Base-by-base conservation (phyloP, 805 yeast species). In the Phaffomyces antillensis region DNA sequence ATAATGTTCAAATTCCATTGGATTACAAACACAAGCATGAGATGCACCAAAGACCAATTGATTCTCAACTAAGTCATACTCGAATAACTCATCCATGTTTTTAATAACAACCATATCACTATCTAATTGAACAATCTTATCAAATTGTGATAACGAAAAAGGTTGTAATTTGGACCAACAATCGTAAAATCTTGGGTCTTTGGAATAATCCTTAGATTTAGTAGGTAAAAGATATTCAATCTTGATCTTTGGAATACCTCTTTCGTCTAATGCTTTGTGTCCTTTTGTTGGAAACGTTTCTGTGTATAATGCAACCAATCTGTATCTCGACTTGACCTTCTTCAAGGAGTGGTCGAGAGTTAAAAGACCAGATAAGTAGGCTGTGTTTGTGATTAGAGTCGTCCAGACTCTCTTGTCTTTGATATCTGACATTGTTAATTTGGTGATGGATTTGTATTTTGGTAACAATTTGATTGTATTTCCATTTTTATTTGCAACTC, bases 1-100 rank as follows among this genome's bases (percentile, higher is more conserved):
- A 47, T 78, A 78, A 55, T 78, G 80, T 1, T 67, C 50, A 48
- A 71, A 68, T 18, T 67, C 55, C 59, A 70, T 65, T 5, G 84
- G 84, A 51, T 78, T 78, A 60, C 84, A 78, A 20, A 76, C 79
- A 59, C 84, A 78, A 3, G 83, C 83, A 50, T 77, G 78, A 11
- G 75, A 58, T 0, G 83, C 81, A 0, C 81, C 84, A 60, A 79
- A 77, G 5, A 65, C 70, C 5, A 55, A 52, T 2, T 55, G 53
- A 10, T 55, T 51, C 3, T 55, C 57, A 41, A 62, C 54, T 40
- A 78, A 56, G 10, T 67, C 66, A 17, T 76, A 40, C 8, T 71
- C 73, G 73, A 79, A 73, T 37, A 79, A 60, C 52, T 77, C 83
- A 58, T 79, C 84, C 78, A 79, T 75, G 52, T 78, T 78, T 44